These are phyloP conservation scores for Cercophora sp. DNA, from an alignment of 495 filamentous ascomycete genomes.

Conservation along the genomic window DNA sequence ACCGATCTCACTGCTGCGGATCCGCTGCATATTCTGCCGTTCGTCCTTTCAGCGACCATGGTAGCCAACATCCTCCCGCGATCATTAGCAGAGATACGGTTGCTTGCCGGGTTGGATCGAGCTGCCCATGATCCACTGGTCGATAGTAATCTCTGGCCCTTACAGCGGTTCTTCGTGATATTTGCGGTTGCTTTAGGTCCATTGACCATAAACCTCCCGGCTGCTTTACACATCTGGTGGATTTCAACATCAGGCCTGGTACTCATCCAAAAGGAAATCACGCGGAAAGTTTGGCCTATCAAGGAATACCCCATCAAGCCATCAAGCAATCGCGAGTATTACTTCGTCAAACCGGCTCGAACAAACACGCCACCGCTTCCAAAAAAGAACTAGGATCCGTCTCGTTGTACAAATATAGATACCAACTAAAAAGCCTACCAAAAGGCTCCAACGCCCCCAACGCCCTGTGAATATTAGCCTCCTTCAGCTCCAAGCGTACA, in stretches of 20 bases:
- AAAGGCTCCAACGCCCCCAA: conserved; percentile 13
- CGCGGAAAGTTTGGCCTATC: conserved; percentile 26
- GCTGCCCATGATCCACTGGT: background rate
- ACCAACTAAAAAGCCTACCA: conserved; percentile 14
- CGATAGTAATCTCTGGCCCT: conserved; percentile 23
- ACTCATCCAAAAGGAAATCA: background rate
- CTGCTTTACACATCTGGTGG: conserved; percentile 71
- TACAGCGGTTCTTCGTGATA: conserved; percentile 31
- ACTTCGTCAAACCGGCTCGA: conserved; percentile 25
- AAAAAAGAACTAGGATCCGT: background rate
- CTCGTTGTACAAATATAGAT: conserved; percentile 2
- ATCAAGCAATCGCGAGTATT: conserved; percentile 17
- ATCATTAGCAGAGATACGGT: background rate
- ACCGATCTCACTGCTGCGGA: conserved; percentile 69
- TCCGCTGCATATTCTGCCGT: conserved; percentile 62
- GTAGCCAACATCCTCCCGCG: conserved; percentile 39
- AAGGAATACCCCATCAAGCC: conserved; percentile 4
- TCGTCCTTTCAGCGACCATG: conserved; percentile 49
- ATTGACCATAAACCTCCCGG: conserved; percentile 50
- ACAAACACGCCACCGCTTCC: no score
- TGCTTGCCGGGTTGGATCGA: conserved; percentile 14
- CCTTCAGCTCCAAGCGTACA: no score
- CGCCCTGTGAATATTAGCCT: no score
- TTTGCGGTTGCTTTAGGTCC: conserved; percentile 44
- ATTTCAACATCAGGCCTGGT: conserved; percentile 42